Evolutionary conservation across 2,329 filamentous ascomycete genomes (phyloP).

Genomic region (Stagonosporopsis cucurbitacearum): DNA sequence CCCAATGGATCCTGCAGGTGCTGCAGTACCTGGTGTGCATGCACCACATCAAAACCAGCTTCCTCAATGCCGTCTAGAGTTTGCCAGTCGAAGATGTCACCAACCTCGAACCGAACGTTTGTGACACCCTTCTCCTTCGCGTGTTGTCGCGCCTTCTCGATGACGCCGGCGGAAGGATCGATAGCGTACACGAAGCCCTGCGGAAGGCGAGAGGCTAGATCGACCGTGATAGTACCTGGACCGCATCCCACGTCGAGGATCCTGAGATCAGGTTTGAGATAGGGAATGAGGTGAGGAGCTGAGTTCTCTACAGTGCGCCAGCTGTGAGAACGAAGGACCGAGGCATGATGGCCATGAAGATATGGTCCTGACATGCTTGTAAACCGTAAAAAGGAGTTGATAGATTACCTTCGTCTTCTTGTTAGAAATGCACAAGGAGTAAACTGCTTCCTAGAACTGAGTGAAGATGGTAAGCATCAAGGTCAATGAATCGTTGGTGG

Average conservation of each 20-base stretch:
- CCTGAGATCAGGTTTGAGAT: constrained; percentile 41
- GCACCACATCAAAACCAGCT: constrained; percentile 64
- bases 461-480: not conserved
- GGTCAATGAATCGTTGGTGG: not conserved
- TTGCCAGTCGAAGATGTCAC: constrained; percentile 52
- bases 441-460: not conserved
- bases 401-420: not conserved
- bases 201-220: constrained; percentile 53
- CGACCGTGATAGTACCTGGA: constrained; percentile 57
- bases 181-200: constrained; percentile 54
- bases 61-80: constrained; percentile 51
- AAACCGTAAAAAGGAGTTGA: not conserved
- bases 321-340: constrained; percentile 53
- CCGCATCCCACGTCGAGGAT: constrained; percentile 58
- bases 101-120: constrained; percentile 51
- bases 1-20: constrained; percentile 61
- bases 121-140: constrained; percentile 45
- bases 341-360: constrained; percentile 51
- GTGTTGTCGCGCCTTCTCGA: constrained; percentile 49
- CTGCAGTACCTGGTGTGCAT: constrained; percentile 64
- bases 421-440: not conserved
- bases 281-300: constrained; percentile 47
- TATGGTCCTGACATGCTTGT: constrained; percentile 37
- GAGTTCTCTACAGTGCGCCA: constrained; percentile 56
- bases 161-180: constrained; percentile 54